phyloP scores from a whole-genome alignment of 2,329 filamentous ascomycete species.

The Ophiobolus disseminans region DNA sequence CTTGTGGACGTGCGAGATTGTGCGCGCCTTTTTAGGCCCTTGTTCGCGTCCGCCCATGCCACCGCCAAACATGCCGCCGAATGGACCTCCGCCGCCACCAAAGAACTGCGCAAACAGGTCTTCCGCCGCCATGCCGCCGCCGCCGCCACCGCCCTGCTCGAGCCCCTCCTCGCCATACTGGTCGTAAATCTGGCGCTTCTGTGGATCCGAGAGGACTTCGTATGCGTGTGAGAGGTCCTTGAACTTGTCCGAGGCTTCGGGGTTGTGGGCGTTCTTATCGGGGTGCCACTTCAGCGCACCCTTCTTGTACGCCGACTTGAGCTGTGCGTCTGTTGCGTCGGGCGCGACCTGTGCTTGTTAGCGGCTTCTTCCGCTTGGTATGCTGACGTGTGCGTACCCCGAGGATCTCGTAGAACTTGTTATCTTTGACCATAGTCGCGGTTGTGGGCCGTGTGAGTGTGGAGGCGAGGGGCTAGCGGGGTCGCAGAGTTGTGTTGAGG shows the following conservation, averaged over 20 bases:
- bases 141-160: conserved; percentile 79
- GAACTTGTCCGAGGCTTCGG: conserved; percentile 94
- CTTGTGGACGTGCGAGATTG: conserved; percentile 98
- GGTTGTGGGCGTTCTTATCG: conserved; percentile 96
- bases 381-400: conserved; percentile 65
- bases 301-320: conserved; percentile 91
- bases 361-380: not conserved
- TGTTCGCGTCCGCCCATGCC: conserved; percentile 71
- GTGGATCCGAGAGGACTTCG: conserved; percentile 88
- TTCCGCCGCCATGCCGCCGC: conserved; percentile 89
- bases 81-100: conserved; percentile 70
- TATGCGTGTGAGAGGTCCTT: conserved; percentile 97
- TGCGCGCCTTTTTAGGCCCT: conserved; percentile 89
- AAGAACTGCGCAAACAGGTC: conserved; percentile 98
- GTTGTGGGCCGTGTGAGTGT: conserved; percentile 15
- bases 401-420: conserved; percentile 78
- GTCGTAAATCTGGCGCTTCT: conserved; percentile 93
- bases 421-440: conserved; percentile 76
- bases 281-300: conserved; percentile 85
- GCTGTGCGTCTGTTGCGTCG: conserved; percentile 79
- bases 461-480: conserved; percentile 33
- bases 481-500: conserved; percentile 30
- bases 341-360: conserved; percentile 69
- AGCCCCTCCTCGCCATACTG: conserved; percentile 97
- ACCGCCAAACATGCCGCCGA: conserved; percentile 67